Percentiles rank a stretch among this genome's conserved stretches.
Evolutionary conservation across 164 flowering plant species (phyloP).

Genomic region (Litsea cubeba): DNA sequence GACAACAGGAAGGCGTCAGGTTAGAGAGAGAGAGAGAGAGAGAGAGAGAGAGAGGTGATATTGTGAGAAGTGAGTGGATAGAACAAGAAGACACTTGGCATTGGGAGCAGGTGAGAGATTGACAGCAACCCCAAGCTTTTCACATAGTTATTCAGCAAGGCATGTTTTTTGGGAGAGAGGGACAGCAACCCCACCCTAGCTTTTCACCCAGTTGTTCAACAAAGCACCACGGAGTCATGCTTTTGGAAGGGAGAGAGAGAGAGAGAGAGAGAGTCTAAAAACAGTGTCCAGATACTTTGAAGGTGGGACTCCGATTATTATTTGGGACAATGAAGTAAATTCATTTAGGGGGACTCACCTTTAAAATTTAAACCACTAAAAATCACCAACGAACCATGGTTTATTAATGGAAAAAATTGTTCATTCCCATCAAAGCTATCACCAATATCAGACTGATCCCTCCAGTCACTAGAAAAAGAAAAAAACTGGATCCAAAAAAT

Average conservation of each 20-base stretch:
- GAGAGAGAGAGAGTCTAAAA: not conserved
- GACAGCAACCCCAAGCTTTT: not conserved
- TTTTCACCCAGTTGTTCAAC: not conserved
- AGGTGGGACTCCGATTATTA: not conserved
- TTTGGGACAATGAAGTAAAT: no score
- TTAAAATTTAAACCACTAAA: no score
- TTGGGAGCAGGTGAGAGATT: constrained; percentile 1
- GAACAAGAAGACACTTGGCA: not conserved
- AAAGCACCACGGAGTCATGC: not conserved
- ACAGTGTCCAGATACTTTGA: no score
- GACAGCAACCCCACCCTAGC: not conserved
- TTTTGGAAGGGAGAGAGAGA: not conserved
- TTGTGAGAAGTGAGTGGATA: not conserved
- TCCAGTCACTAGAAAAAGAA: no score
- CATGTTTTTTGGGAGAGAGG: not conserved
- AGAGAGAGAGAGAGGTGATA: not conserved
- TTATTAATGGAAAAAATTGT: no score
- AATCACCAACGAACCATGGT: no score
- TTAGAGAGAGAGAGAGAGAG: no score
- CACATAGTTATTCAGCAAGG: not conserved
- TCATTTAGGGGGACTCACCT: no score
- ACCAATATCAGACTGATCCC: no score
- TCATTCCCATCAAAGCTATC: no score
- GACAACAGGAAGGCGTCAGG: not conserved
- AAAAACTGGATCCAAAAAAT: no score